Base-by-base conservation (phyloP, 1,284 basidiomycete species). In the Cryptococcus sp. region DNA sequence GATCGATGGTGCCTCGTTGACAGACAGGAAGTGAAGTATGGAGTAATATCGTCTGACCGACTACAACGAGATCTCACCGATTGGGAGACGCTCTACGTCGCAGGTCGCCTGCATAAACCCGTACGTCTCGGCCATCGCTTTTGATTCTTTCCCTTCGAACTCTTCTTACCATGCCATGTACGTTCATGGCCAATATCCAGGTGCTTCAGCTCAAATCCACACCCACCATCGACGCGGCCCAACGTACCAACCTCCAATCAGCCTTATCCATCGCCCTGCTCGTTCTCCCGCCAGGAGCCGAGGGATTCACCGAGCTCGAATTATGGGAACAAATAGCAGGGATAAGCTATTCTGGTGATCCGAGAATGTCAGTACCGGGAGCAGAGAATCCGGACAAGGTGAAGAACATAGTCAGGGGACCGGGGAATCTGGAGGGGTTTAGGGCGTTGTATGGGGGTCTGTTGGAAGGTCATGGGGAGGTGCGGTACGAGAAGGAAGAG, bases 101-200 rank as follows among this genome's bases (percentile, higher is more conserved):
- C 90, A 1, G 95, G 94, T 0, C 80, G 94, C 21, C 91, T 98
- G 83, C 94, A 98, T 75, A 99, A 99, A 72, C 94, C 95, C 0
- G 73, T 74, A 7, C 37, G 59, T 37, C 44, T 39, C 31, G 16
- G 47, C 21, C 25, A 22, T 26, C 42, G 49, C 36, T 28, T 23
- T 24, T 12, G 31, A 19, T 23, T 31, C 14, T 4, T 11, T 16
- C 28, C 12, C n/a, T 18, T 35, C 6, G 35, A 25, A 24, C 2
- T 10, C n/a, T 19, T 16, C n/a, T n/a, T n/a, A n/a, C n/a, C n/a
- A n/a, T n/a, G n/a, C 18, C 19, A 37, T 19, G n/a, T 5, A 40
- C 9, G 25, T 34, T 5, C 41, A 18, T 5, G 21, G 23, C 39
- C 23, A 24, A n/a, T 35, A 24, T 5, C 14, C 53, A 69, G 68